These are phyloP conservation scores for Leonotis leonurus DNA, from an alignment of 257 asterid species.

Conservation along the genomic window DNA sequence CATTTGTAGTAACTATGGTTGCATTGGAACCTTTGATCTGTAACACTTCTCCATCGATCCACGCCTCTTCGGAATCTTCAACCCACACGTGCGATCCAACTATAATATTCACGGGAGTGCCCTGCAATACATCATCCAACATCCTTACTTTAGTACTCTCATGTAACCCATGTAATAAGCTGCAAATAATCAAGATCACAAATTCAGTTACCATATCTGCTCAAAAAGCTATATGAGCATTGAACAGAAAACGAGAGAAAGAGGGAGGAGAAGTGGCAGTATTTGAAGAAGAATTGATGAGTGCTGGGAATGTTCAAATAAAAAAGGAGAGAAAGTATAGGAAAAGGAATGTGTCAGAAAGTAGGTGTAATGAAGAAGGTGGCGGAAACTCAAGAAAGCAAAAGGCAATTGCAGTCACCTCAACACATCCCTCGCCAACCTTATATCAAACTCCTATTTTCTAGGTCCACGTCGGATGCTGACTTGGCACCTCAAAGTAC, in stretches of 20 bases:
- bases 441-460: slow-evolving; percentile 37
- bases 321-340: slow-evolving; percentile 26
- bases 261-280: slow-evolving; percentile 13
- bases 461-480: slow-evolving; percentile 54
- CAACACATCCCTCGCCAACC: slow-evolving; percentile 19
- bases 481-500: slow-evolving; percentile 44
- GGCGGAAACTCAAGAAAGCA: slow-evolving; percentile 61
- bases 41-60: slow-evolving; percentile 80
- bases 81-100: slow-evolving; percentile 92
- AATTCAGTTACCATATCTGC: slow-evolving; percentile 49
- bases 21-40: slow-evolving; percentile 66
- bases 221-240: slow-evolving; percentile 51
- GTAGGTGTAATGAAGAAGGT: slow-evolving; percentile 48
- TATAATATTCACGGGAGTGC: slow-evolving; percentile 84
- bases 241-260: slow-evolving; percentile 22
- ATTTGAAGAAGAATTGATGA: slow-evolving; percentile 33
- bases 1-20: slow-evolving; percentile 53
- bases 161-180: too few species aligned
- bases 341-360: slow-evolving; percentile 51
- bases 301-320: slow-evolving; percentile 33
- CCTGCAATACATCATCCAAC: slow-evolving; percentile 42
- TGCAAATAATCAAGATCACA: slow-evolving; percentile 22
- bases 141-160: slow-evolving; percentile 1
- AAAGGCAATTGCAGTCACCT: slow-evolving; percentile 42
- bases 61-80: slow-evolving; percentile 77